phyloP scores from a whole-genome alignment of 495 filamentous ascomycete species.

The Talaromyces nanjingensis region DNA sequence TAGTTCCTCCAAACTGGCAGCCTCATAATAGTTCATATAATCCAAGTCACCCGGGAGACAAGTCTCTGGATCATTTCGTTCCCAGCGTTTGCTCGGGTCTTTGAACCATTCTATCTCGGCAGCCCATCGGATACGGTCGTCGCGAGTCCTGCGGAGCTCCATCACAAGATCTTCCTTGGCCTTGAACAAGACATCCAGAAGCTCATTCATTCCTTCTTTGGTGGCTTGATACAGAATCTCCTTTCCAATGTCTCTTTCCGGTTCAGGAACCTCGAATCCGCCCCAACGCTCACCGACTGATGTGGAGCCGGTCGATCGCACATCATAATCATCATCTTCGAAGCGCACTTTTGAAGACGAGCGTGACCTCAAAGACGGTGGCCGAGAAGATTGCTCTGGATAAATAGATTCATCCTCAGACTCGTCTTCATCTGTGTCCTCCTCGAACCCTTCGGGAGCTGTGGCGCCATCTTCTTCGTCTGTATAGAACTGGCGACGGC shows the following conservation, averaged over 20 bases:
- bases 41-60: not conserved
- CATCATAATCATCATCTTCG: slow-evolving; percentile 72
- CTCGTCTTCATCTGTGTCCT: slow-evolving; percentile 51
- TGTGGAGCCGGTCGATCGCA: slow-evolving; percentile 69
- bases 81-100: slow-evolving; percentile 15
- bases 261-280: slow-evolving; percentile 72
- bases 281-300: slow-evolving; percentile 73
- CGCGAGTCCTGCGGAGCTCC: slow-evolving; percentile 55
- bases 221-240: slow-evolving; percentile 87
- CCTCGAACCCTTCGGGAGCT: slow-evolving; percentile 57
- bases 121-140: slow-evolving; percentile 51
- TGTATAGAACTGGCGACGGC: slow-evolving; percentile 65
- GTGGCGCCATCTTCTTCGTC: slow-evolving; percentile 70
- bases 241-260: slow-evolving; percentile 73
- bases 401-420: slow-evolving; percentile 24
- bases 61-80: slow-evolving; percentile 6
- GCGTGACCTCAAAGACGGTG: slow-evolving; percentile 59
- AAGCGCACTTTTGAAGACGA: slow-evolving; percentile 84
- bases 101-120: slow-evolving; percentile 40
- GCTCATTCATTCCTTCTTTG: slow-evolving; percentile 85
- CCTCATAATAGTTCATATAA: not conserved
- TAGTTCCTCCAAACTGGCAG: not conserved
- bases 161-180: slow-evolving; percentile 71
- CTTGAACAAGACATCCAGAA: slow-evolving; percentile 80
- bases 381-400: slow-evolving; percentile 33